These are phyloP conservation scores for Cyberlindnera maclurae DNA, from an alignment of 805 yeast species.

Conservation along the genomic window DNA sequence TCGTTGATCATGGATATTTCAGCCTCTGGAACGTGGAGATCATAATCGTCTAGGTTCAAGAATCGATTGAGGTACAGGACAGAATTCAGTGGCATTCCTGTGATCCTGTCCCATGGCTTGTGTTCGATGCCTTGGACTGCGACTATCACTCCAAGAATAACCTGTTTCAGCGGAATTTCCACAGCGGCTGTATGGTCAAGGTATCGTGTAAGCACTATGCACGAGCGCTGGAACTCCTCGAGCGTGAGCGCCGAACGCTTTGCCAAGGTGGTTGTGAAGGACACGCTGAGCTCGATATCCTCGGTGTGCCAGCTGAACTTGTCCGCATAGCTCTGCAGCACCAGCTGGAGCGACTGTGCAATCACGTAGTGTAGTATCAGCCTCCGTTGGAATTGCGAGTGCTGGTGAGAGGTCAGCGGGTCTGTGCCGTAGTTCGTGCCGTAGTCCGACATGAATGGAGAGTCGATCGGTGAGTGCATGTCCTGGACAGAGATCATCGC, in stretches of 20 bases:
- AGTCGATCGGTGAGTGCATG: constrained; percentile 14
- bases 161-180: constrained; percentile 12
- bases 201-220: constrained; percentile 7
- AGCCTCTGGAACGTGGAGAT: constrained; percentile 4
- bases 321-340: constrained; percentile 5
- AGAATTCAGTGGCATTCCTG: constrained; percentile 8
- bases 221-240: constrained; percentile 8
- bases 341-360: constrained; percentile 9
- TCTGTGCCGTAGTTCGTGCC: constrained; percentile 11
- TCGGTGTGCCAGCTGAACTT: constrained; percentile 3
- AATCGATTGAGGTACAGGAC: constrained; percentile 1
- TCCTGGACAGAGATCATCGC: constrained; percentile 5
- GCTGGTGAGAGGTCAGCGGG: not conserved
- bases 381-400: constrained; percentile 7
- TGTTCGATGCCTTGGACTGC: constrained; percentile 4
- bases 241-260: constrained; percentile 10
- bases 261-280: constrained; percentile 8
- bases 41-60: constrained; percentile 4
- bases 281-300: constrained; percentile 2
- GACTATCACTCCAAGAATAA: constrained; percentile 5
- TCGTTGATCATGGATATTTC: constrained; percentile 16
- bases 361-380: constrained; percentile 9
- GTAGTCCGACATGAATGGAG: constrained; percentile 11
- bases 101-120: constrained; percentile 10
- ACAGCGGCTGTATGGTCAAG: constrained; percentile 4